These are phyloP conservation scores for Luffa aegyptiaca DNA, from an alignment of 306 rosid genomes.

Conservation along the genomic window DNA sequence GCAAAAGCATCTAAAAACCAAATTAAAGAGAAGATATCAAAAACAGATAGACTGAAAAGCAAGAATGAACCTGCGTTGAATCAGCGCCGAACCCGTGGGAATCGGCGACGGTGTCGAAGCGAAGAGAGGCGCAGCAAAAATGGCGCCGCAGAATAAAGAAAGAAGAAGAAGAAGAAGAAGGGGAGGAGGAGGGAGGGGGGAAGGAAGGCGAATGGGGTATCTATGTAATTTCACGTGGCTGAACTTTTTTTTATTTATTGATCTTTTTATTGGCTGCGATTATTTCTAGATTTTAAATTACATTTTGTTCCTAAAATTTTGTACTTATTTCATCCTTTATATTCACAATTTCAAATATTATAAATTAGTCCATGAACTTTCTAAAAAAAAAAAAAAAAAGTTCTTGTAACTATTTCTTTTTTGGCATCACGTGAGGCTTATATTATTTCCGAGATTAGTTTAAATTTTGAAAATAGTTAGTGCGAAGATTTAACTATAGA, in stretches of 20 bases:
- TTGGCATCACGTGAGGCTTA: no score
- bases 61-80: background rate
- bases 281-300: background rate
- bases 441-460: no score
- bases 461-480: no score
- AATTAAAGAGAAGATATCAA: background rate
- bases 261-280: background rate
- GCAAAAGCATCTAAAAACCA: background rate
- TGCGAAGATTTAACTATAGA: no score
- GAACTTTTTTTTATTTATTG: background rate
- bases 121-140: slow-evolving; percentile 2
- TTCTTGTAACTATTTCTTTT: background rate
- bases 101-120: slow-evolving; percentile 8
- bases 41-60: background rate
- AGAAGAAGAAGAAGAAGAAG: background rate
- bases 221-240: background rate
- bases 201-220: slow-evolving; percentile 13
- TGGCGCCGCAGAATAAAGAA: slow-evolving; percentile 18
- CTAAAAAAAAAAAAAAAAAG: background rate
- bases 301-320: background rate
- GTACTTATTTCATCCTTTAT: no score
- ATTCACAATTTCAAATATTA: background rate
- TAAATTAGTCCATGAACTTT: background rate
- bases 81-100: background rate
- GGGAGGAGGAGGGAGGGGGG: background rate